phyloP scores from a whole-genome alignment of 768 basidiomycete species.

The Phlebiopsis gigantea region DNA sequence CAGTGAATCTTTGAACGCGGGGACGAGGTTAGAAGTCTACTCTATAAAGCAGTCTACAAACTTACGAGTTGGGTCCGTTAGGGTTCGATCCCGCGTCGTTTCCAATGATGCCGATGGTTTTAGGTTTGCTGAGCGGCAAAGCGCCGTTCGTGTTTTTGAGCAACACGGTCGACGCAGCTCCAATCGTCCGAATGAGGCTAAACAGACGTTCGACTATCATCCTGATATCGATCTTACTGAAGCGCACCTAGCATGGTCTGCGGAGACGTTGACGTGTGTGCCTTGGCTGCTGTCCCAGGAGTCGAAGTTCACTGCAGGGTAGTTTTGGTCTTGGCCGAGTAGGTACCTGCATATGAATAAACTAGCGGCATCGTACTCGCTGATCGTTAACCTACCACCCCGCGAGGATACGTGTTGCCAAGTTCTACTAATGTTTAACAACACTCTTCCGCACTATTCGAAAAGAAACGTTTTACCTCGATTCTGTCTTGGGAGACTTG shows the following conservation, averaged over 20 bases:
- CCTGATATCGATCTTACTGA: conserved; percentile 25
- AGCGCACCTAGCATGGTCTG: conserved; percentile 27
- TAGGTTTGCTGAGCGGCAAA: conserved; percentile 41
- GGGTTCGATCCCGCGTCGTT: conserved; percentile 49
- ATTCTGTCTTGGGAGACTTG: conserved; percentile 52
- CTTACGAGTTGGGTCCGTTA: conserved; percentile 43
- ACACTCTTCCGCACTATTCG: conserved; percentile 10
- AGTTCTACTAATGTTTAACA: conserved; percentile 32
- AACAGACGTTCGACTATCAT: background rate
- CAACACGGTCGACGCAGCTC: conserved; percentile 56
- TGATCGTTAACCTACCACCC: conserved; percentile 32
- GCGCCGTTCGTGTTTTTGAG: conserved; percentile 50
- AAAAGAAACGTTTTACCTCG: conserved; percentile 32
- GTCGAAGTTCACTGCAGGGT: conserved; percentile 58
- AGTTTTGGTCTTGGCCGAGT: conserved; percentile 46
- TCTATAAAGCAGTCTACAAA: background rate
- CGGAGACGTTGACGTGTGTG: conserved; percentile 34
- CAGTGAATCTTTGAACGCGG: conserved; percentile 29
- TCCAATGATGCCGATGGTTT: conserved; percentile 54
- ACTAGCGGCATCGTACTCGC: background rate
- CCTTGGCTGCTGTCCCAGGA: conserved; percentile 33
- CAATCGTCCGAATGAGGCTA: conserved; percentile 35
- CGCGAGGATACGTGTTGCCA: conserved; percentile 68
- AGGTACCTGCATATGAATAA: conserved; percentile 35
- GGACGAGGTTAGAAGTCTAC: background rate